Percentiles rank a stretch among this genome's conserved stretches.
Conservation (phyloP, 140 eudicot genomes). For the Flaveria floridana region DNA sequence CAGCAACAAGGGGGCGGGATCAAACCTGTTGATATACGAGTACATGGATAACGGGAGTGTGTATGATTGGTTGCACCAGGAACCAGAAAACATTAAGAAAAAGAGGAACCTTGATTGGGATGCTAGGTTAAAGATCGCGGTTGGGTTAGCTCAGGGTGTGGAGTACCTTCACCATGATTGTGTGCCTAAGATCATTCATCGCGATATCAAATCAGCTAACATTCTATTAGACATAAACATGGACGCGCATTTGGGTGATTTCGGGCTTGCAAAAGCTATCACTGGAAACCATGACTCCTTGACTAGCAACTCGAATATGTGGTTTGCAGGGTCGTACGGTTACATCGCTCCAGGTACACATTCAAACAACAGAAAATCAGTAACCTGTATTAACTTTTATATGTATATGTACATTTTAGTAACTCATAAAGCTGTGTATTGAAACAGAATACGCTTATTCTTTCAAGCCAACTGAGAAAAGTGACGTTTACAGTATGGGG, state of each 20-base stretch:
- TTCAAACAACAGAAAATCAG: background rate
- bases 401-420: background rate
- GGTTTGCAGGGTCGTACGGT: constrained; percentile 94
- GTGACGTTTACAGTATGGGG: constrained; percentile 96
- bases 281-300: constrained; percentile 49
- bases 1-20: constrained; percentile 60
- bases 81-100: constrained; percentile 48
- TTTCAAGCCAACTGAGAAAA: constrained; percentile 77
- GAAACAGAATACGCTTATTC: constrained; percentile 83
- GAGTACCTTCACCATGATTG: constrained; percentile 97
- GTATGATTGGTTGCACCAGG: constrained; percentile 80
- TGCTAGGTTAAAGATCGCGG: constrained; percentile 62
- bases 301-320: constrained; percentile 65
- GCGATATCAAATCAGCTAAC: constrained; percentile 90
- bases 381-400: background rate
- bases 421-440: constrained; percentile 15
- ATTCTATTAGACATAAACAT: constrained; percentile 64
- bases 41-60: constrained; percentile 94
- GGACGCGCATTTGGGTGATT: constrained; percentile 97
- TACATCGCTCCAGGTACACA: constrained; percentile 92
- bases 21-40: constrained; percentile 78
- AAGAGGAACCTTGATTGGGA: constrained; percentile 77
- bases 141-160: constrained; percentile 91
- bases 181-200: constrained; percentile 86
- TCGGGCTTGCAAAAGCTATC: constrained; percentile 84